Evolutionary conservation across 2,329 filamentous ascomycete species (phyloP).

Genomic region (Pseudopithomyces chartarum): DNA sequence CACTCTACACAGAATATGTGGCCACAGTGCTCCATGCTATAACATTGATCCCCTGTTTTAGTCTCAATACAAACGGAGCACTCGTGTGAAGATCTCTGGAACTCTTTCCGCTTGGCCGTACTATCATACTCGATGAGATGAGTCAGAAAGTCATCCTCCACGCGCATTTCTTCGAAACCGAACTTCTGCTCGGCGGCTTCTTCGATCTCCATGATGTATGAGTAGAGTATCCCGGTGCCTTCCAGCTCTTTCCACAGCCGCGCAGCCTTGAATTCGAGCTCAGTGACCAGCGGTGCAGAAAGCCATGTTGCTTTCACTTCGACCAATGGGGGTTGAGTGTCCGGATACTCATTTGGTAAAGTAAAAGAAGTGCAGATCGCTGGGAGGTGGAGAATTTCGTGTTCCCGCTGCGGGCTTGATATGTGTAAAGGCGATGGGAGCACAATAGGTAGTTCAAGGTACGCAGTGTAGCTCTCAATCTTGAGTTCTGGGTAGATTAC

Average conservation of each 20-base stretch:
- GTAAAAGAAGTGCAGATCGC: not conserved
- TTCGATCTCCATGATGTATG: slow-evolving; percentile 62
- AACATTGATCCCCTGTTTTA: slow-evolving; percentile 79
- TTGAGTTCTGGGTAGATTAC: not conserved
- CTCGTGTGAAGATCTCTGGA: slow-evolving; percentile 79
- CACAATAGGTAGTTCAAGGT: not conserved
- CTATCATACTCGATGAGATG: slow-evolving; percentile 75
- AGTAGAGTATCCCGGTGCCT: slow-evolving; percentile 57
- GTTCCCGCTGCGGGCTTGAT: not conserved
- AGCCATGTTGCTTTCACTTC: slow-evolving; percentile 43
- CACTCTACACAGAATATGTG: slow-evolving; percentile 88
- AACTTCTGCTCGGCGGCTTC: slow-evolving; percentile 59
- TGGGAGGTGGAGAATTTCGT: not conserved
- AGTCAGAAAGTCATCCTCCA: slow-evolving; percentile 45
- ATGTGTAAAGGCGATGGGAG: not conserved
- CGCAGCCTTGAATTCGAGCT: slow-evolving; percentile 51
- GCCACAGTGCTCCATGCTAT: slow-evolving; percentile 54
- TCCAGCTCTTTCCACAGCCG: slow-evolving; percentile 63
- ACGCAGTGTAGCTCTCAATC: not conserved
- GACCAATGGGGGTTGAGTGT: not conserved
- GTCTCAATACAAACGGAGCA: slow-evolving; percentile 87
- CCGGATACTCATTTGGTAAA: not conserved
- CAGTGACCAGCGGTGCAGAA: slow-evolving; percentile 46
- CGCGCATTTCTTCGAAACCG: slow-evolving; percentile 46
- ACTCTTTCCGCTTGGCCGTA: slow-evolving; percentile 71